Base-by-base conservation (phyloP, 2,329 filamentous ascomycete genomes). In the Elsinoe australis region DNA sequence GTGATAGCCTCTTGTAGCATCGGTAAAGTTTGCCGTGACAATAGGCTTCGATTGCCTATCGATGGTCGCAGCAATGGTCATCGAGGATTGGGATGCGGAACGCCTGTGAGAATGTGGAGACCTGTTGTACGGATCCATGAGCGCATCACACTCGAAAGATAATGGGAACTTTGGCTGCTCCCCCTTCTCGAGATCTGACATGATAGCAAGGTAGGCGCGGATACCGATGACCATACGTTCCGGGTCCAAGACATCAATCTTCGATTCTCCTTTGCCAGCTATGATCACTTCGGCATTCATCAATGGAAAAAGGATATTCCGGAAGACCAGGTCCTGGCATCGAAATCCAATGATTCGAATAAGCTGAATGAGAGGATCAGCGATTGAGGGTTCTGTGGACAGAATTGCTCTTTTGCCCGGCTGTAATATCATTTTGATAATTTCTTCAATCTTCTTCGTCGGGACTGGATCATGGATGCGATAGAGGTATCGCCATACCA, bases 181-280 rank as follows among this genome's bases (percentile, higher is more conserved):
- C 19, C 83, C 83, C 54, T 84, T 90, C 64, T 98, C 92, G 19
- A 96, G 72, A 63, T 98, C 92, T 0, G 85, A 78, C 79, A 98
- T 90, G 56, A 96, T 87, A 24, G 85, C 86, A 21, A 98, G 73
- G 62, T 96, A 98, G 2, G 92, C 86, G 53, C 88, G 80, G 53
- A 98, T 98, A 2, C 89, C 92, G 56, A 98, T 85, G n/a, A 96
- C 90, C 69, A 95, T 94, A 58, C 87, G 84, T 61, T 98, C 94
- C 0, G 94, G 92, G 53, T 98, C 92, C 53, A 98, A 75, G 60
- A 94, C 87, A 60, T 96, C 92, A 21, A 95, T 85, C 60, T 80
- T 88, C 33, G 92, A 69, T 35, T 95, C 86, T 5, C 39, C 39
- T 58, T 82, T 86, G 71, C 73, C 74, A 14, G 81, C 79, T 14